These are phyloP conservation scores for Dactylonectria macrodidyma DNA, from an alignment of 2,329 filamentous ascomycete genomes.

Conservation along the genomic window DNA sequence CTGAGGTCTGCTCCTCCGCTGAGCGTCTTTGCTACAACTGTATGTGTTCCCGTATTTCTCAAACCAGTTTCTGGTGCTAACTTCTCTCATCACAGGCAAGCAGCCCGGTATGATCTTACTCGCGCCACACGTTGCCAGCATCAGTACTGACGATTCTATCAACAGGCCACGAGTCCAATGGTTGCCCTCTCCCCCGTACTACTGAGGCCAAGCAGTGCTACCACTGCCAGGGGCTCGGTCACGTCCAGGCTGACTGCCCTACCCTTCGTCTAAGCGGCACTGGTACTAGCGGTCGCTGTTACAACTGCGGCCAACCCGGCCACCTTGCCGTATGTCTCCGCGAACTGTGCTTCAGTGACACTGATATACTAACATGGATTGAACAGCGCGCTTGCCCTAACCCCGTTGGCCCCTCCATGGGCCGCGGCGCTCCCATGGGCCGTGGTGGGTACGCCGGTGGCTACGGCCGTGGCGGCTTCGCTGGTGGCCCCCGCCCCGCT, in stretches of 20 bases:
- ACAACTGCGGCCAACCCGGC: slow-evolving; percentile 93
- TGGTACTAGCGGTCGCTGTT: slow-evolving; percentile 89
- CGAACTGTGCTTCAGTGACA: background rate
- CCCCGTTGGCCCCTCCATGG: slow-evolving; percentile 73
- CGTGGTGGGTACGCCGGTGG: slow-evolving; percentile 79
- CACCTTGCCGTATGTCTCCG: slow-evolving; percentile 83
- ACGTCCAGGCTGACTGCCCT: slow-evolving; percentile 99
- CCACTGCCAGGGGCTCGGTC: slow-evolving; percentile 97
- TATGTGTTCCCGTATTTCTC: slow-evolving; percentile 62
- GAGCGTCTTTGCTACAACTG: slow-evolving; percentile 99
- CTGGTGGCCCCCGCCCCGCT: slow-evolving; percentile 76
- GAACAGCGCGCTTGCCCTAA: slow-evolving; percentile 84
- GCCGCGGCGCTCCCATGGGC: slow-evolving; percentile 76
- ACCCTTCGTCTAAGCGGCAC: slow-evolving; percentile 92
- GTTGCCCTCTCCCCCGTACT: slow-evolving; percentile 95
- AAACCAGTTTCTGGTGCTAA: slow-evolving; percentile 17
- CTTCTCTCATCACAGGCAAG: slow-evolving; percentile 71
- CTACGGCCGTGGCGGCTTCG: slow-evolving; percentile 81
- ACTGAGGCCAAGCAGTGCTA: slow-evolving; percentile 99
- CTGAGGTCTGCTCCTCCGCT: slow-evolving; percentile 96
- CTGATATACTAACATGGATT: slow-evolving; percentile 33
- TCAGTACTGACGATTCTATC: slow-evolving; percentile 23
- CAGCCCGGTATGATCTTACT: slow-evolving; percentile 73
- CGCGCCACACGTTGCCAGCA: background rate
- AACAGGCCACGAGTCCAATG: slow-evolving; percentile 92